Evolutionary conservation across 805 yeast genomes (phyloP).

Genomic region (Metschnikowia dekortorum): DNA sequence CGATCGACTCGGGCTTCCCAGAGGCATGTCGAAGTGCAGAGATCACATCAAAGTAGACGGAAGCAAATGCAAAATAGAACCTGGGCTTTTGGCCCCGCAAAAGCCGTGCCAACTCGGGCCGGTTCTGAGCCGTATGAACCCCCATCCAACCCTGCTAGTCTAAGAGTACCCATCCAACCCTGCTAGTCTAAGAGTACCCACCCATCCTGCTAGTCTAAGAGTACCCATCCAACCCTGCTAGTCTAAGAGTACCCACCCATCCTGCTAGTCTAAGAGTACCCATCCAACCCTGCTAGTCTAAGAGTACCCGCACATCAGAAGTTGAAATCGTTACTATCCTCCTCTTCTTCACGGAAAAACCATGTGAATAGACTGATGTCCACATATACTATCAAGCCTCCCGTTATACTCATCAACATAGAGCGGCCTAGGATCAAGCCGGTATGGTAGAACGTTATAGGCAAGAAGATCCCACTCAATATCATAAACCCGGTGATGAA

Average conservation of each 20-base stretch:
- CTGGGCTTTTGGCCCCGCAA: neutral
- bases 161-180: neutral
- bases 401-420: conserved; percentile 40
- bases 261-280: neutral
- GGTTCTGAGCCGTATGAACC: neutral
- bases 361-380: conserved; percentile 42
- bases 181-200: neutral
- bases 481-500: conserved; percentile 37
- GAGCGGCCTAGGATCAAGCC: conserved; percentile 35
- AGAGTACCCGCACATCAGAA: conserved; percentile 19
- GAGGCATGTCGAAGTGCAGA: neutral
- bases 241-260: neutral
- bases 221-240: no score
- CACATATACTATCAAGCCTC: conserved; percentile 42
- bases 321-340: conserved; percentile 43
- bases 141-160: no score
- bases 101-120: neutral
- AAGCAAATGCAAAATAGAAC: neutral
- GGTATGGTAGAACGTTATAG: conserved; percentile 38
- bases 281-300: neutral
- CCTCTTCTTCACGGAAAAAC: conserved; percentile 44
- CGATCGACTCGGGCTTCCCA: neutral
- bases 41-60: neutral
- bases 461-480: conserved; percentile 43
- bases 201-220: neutral